Evolutionary conservation across 2,329 filamentous ascomycete species (phyloP), one percentile per base, ranked within the genome.

Genomic region (Ilyonectria robusta): DNA sequence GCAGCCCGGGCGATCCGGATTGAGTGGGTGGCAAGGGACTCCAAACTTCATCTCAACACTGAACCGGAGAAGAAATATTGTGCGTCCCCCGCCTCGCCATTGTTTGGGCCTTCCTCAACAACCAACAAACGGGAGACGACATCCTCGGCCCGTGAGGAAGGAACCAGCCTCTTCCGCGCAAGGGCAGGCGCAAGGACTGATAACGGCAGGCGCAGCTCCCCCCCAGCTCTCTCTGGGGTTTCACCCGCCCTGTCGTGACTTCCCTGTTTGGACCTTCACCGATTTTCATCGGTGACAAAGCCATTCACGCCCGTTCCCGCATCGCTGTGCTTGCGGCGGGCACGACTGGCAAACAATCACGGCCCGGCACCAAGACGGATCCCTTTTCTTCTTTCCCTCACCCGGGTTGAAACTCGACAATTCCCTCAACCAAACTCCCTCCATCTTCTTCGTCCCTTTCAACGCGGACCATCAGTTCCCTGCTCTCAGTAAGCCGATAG

Each of bases 201-300:
- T 21, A 53, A 35, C 50, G n/a, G 50, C 47, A 50, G 53, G 15
- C 35, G 44, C 21, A 42, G 53, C 40, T 40, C 40, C 59, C 40
- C 37, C 44, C 44, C 17, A 26, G 26, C 61, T 62, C 42, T 53
- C 59, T 48, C 54, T 67, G 50, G 51, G 64, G 73, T 73, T 70
- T 61, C 73, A 75, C 69, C 63, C 69, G 56, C 74, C 60, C 67
- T 70, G 70, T 71, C 26, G 67, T 65, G 66, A 66, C 64, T 55
- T 46, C 69, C 33, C 21, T 26, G 17, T 54, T 54, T 35, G 35
- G 53, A 59, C 40, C 19, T 51, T 19, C 10, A 37, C 48, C 42
- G 53, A 42, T 42, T 56, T 47, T 31, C 46, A 6, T 54, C 31
- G 51, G 50, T 31, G 31, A 29, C 21, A 40, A 46, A 53, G 46